phyloP scores from a whole-genome alignment of 495 filamentous ascomycete genomes.

The Hypoxylon subgilvum region DNA sequence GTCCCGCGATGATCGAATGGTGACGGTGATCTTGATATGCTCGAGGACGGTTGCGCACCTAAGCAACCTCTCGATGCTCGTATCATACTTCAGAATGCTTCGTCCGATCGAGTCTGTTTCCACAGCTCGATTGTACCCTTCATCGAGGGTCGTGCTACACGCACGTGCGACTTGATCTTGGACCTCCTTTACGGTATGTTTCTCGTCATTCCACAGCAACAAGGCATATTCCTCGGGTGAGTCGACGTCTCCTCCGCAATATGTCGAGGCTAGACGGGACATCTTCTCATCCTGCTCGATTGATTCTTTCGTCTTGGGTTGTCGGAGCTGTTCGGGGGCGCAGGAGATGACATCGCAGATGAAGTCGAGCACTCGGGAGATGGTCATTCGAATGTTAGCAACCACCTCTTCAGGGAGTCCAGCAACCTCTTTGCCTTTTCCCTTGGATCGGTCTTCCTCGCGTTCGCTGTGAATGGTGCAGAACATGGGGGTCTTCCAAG shows the following conservation, averaged over 20 bases:
- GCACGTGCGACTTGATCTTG: conserved; percentile 86
- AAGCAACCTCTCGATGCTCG: conserved; percentile 73
- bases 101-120: conserved; percentile 88
- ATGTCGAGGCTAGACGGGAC: conserved; percentile 75
- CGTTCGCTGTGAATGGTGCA: conserved; percentile 89
- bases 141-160: conserved; percentile 72
- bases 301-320: conserved; percentile 78
- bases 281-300: conserved; percentile 81
- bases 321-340: conserved; percentile 90
- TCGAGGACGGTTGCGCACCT: conserved; percentile 82
- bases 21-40: conserved; percentile 93
- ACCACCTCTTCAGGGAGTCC: conserved; percentile 74
- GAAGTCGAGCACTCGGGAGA: conserved; percentile 86
- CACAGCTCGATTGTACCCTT: conserved; percentile 75
- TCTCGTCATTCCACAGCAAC: conserved; percentile 98
- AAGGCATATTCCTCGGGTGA: conserved; percentile 74
- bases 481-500: conserved; percentile 84
- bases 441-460: conserved; percentile 60
- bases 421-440: conserved; percentile 65
- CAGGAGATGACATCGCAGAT: conserved; percentile 97
- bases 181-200: conserved; percentile 94
- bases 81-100: conserved; percentile 77
- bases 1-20: conserved; percentile 89
- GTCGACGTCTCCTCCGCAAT: conserved; percentile 69
- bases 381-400: conserved; percentile 77